These are phyloP conservation scores for Penicillium alfredii DNA, from an alignment of 495 filamentous ascomycete genomes.

Conservation along the genomic window DNA sequence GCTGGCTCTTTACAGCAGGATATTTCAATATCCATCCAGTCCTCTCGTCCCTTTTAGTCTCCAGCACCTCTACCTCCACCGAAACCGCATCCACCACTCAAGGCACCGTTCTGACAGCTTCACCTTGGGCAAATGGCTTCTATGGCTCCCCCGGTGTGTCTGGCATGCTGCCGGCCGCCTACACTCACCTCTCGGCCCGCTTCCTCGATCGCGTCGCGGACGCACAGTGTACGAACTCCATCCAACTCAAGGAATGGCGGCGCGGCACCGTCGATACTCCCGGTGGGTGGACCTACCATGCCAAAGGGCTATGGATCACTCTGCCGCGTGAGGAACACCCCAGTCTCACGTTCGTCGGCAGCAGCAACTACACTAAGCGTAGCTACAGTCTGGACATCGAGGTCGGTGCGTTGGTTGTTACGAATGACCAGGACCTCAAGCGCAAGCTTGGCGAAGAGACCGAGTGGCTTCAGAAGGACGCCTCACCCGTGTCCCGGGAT, in stretches of 20 bases:
- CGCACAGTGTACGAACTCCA: constrained; percentile 51
- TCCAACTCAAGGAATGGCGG: constrained; percentile 85
- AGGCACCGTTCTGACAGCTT: constrained; percentile 89
- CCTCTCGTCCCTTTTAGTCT: constrained; percentile 70
- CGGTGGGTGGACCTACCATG: constrained; percentile 94
- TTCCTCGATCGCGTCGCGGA: constrained; percentile 69
- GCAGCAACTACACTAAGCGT: constrained; percentile 92
- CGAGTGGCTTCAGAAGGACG: constrained; percentile 66
- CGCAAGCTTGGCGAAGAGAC: constrained; percentile 69
- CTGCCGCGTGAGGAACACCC: constrained; percentile 55
- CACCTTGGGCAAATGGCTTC: constrained; percentile 92
- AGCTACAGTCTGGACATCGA: constrained; percentile 91
- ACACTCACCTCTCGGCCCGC: constrained; percentile 75
- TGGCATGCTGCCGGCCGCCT: constrained; percentile 84
- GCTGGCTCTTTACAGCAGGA: constrained; percentile 94
- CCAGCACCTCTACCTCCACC: constrained; percentile 41
- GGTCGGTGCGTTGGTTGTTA: constrained; percentile 77
- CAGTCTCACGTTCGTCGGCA: constrained; percentile 77
- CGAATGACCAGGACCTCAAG: constrained; percentile 67
- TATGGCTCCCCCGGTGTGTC: constrained; percentile 83
- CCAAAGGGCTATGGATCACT: constrained; percentile 92
- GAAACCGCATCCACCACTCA: constrained; percentile 36
- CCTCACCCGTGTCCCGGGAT: constrained; percentile 57
- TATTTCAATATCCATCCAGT: constrained; percentile 94
- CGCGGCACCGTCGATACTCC: constrained; percentile 72